phyloP scores from a whole-genome alignment of 1,284 basidiomycete species.

The Ustilago bromivora region DNA sequence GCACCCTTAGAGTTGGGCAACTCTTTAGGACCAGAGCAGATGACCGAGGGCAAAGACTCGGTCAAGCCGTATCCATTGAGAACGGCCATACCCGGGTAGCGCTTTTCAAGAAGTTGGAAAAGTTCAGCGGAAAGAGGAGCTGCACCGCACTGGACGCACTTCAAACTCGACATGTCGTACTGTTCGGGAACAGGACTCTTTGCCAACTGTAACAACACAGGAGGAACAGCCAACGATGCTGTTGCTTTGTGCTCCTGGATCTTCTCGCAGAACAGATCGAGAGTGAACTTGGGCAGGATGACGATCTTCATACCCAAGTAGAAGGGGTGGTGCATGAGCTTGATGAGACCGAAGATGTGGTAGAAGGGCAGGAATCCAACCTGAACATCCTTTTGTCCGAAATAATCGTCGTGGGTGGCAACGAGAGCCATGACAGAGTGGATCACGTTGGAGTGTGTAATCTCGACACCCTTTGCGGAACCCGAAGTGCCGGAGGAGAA shows the following conservation, averaged over 20 bases:
- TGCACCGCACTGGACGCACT: constrained; percentile 79
- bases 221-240: constrained; percentile 80
- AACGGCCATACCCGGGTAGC: constrained; percentile 71
- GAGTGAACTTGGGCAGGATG: constrained; percentile 80
- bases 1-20: constrained; percentile 61
- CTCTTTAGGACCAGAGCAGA: constrained; percentile 57
- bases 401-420: constrained; percentile 45
- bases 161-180: constrained; percentile 78
- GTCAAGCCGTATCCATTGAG: constrained; percentile 80
- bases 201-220: constrained; percentile 80
- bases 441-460: constrained; percentile 65
- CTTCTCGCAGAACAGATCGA: constrained; percentile 77
- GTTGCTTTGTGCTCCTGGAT: constrained; percentile 79
- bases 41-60: constrained; percentile 77
- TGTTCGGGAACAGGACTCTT: constrained; percentile 80
- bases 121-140: constrained; percentile 81
- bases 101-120: constrained; percentile 74
- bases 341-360: constrained; percentile 72
- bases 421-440: constrained; percentile 54
- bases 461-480: constrained; percentile 66
- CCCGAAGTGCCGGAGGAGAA: constrained; percentile 66
- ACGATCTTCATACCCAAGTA: constrained; percentile 76
- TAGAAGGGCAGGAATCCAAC: constrained; percentile 65
- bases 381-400: constrained; percentile 48
- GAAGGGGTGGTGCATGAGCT: constrained; percentile 77